Conservation (phyloP, 169 alveolate species). For the Plasmodium knowlesi region DNA sequence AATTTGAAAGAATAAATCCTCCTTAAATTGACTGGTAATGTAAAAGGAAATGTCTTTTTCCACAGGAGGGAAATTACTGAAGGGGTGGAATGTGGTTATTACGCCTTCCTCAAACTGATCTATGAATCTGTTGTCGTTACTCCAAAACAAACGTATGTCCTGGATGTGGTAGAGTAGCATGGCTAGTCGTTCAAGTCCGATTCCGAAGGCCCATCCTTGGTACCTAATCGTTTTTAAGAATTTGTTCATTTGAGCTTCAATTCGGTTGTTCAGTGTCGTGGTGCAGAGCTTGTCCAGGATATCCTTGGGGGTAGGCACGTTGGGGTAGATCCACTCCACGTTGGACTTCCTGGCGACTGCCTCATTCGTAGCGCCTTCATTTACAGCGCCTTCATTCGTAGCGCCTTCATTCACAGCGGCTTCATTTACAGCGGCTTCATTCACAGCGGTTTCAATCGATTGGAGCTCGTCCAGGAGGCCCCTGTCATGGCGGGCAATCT, state of each 20-base stretch:
- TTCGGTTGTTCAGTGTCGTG: conserved; percentile 6
- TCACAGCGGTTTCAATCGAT: not conserved
- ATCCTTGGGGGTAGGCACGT: not conserved
- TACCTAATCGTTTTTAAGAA: conserved; percentile 75
- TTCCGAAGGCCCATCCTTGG: conserved; percentile 95
- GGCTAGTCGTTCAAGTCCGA: conserved; percentile 94
- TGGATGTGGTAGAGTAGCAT: conserved; percentile 90
- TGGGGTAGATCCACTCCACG: not conserved
- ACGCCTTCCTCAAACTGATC: conserved; percentile 81
- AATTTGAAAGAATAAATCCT: conserved; percentile 39
- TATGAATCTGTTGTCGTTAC: conserved; percentile 89
- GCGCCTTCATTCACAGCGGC: no score
- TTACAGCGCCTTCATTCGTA: no score
- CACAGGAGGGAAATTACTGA: conserved; percentile 84
- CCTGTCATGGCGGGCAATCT: conserved; percentile 24
- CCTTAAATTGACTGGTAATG: conserved; percentile 38
- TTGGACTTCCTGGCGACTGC: not conserved
- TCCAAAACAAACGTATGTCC: conserved; percentile 95
- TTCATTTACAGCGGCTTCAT: no score
- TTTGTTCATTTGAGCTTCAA: conserved; percentile 30
- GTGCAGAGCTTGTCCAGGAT: conserved; percentile 31
- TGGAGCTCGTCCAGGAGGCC: not conserved
- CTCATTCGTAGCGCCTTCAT: no score
- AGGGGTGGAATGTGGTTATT: conserved; percentile 76
- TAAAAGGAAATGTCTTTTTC: conserved; percentile 82